phyloP scores from a whole-genome alignment of 176 grass and related monocot species.

The Carex kokanica region DNA sequence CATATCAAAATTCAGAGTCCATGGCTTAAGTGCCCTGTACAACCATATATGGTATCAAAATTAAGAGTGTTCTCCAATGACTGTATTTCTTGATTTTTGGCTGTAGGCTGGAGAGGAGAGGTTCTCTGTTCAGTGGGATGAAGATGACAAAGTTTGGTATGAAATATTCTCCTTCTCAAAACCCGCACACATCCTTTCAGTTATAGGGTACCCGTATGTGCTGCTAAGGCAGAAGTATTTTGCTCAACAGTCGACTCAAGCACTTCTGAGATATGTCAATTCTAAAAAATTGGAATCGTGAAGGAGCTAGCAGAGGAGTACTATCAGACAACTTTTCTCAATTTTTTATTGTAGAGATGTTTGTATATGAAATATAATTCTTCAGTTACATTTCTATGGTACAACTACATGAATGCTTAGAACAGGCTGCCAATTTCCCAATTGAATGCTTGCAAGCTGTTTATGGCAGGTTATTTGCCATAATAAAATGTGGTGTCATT shows the following conservation, averaged over 20 bases:
- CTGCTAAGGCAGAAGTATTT: slow-evolving; percentile 64
- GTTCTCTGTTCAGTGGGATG: slow-evolving; percentile 66
- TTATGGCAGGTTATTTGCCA: neutral
- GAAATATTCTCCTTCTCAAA: slow-evolving; percentile 79
- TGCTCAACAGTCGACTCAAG: slow-evolving; percentile 39
- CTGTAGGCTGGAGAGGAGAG: slow-evolving; percentile 73
- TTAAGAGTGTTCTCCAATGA: neutral
- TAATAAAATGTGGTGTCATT: too few relatives aligned
- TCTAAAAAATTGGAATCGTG: neutral
- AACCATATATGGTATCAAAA: neutral
- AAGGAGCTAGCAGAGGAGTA: neutral
- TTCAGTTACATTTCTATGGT: neutral
- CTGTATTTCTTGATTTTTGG: neutral
- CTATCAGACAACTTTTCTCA: neutral
- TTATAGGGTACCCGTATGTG: slow-evolving; percentile 62
- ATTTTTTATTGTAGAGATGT: neutral
- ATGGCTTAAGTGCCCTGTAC: too few relatives aligned
- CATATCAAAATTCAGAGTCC: neutral
- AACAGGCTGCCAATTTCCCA: neutral
- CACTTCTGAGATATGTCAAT: slow-evolving; percentile 41
- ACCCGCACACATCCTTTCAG: slow-evolving; percentile 56
- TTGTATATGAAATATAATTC: neutral
- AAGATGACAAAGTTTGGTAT: slow-evolving; percentile 74
- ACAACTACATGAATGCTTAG: neutral
- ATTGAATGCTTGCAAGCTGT: neutral